phyloP scores from a whole-genome alignment of 2,329 filamentous ascomycete species.

The Canariomyces notabilis region DNA sequence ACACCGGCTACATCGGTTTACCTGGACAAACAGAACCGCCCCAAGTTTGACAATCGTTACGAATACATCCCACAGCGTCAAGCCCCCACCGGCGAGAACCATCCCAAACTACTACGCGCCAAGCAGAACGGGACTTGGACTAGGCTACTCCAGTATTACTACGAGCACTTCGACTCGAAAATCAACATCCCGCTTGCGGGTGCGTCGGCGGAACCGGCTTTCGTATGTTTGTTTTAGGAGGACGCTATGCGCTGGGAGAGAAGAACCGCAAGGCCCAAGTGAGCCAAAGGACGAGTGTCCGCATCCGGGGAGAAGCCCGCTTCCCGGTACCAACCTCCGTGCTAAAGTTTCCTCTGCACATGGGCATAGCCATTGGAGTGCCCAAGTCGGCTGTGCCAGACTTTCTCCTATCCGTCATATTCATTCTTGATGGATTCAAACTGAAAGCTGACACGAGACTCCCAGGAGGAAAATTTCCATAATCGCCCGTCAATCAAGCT shows the following conservation, averaged over 20 bases:
- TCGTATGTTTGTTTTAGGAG: not conserved
- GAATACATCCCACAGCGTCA: not conserved
- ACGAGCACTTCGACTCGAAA: constrained; percentile 4
- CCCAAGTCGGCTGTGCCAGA: not conserved
- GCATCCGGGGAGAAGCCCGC: not conserved
- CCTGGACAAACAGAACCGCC: not conserved
- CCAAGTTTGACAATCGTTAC: constrained; percentile 12
- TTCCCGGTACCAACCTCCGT: too few species aligned
- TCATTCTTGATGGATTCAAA: not conserved
- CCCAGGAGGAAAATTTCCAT: constrained; percentile 83
- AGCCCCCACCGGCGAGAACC: constrained; percentile 1
- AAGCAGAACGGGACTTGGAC: not conserved
- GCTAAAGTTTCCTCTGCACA: not conserved
- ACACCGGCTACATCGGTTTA: constrained; percentile 1
- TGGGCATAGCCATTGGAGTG: not conserved
- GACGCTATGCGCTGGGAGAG: not conserved
- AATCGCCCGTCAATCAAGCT: constrained; percentile 80
- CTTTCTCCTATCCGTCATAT: not conserved
- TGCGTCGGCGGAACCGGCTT: not conserved
- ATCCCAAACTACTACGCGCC: constrained; percentile 16
- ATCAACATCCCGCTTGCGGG: constrained; percentile 23
- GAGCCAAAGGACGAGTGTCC: not conserved
- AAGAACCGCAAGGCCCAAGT: not conserved
- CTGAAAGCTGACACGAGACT: constrained; percentile 8
- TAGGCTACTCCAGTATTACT: constrained; percentile 5